Percentiles rank a stretch among this genome's conserved stretches.
Evolutionary conservation across 257 asterid genomes (phyloP).

Genomic region (Przewalskia tangutica): DNA sequence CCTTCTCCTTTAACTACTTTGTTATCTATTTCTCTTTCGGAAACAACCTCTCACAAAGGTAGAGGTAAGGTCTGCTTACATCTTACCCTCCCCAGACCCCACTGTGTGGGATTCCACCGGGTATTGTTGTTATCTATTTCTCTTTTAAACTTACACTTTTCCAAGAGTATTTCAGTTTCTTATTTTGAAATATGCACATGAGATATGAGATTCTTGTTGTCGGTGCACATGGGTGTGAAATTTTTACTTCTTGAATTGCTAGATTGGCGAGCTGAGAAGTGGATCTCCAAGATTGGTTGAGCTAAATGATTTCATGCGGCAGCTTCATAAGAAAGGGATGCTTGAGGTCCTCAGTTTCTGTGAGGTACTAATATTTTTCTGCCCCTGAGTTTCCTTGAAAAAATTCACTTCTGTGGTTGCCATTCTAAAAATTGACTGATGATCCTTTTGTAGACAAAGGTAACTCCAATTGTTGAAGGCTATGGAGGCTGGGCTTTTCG

Average conservation of each 20-base stretch:
- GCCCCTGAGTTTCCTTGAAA: not conserved
- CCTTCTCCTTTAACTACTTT: conserved; percentile 1
- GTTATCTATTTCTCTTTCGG: not conserved
- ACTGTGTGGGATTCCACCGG: no score
- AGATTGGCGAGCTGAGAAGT: conserved; percentile 97
- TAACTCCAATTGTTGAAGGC: conserved; percentile 96
- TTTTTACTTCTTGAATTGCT: conserved; percentile 15
- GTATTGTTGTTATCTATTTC: not conserved
- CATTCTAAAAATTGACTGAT: conserved; percentile 10
- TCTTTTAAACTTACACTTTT: not conserved
- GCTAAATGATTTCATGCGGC: conserved; percentile 77
- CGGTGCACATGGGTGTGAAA: not conserved
- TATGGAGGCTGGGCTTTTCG: conserved; percentile 98
- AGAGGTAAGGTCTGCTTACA: no score
- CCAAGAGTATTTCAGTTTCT: not conserved
- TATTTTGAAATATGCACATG: conserved; percentile 1
- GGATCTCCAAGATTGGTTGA: conserved; percentile 93
- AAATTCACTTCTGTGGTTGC: not conserved
- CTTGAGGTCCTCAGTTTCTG: conserved; percentile 95
- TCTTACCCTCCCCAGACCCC: no score
- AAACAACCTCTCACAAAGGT: no score
- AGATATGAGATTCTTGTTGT: conserved; percentile 1
- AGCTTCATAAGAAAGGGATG: conserved; percentile 56
- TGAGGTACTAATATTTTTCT: conserved; percentile 40
- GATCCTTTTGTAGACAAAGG: conserved; percentile 65